A percentile compares a stretch with the other conserved stretches of the same genome.
Conservation (phyloP, 2,329 filamentous ascomycete genomes). For the Diaporthe sp. region DNA sequence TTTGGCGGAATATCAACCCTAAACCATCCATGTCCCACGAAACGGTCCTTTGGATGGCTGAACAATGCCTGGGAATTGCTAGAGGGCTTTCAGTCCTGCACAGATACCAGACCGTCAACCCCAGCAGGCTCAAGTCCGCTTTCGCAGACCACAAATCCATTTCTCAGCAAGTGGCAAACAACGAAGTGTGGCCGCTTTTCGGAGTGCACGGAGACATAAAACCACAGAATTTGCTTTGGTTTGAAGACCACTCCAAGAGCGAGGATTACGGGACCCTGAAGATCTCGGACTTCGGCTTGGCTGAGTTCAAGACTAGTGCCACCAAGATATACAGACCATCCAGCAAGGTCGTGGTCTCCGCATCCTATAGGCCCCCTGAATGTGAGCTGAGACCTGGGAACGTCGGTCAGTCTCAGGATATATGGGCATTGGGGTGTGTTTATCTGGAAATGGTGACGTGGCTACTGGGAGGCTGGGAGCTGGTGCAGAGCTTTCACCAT, state of each 20-base stretch:
- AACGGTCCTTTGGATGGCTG: slow-evolving; percentile 5
- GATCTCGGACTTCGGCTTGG: slow-evolving; percentile 4
- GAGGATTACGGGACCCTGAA: not conserved
- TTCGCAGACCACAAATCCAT: not conserved
- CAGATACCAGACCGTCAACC: not conserved
- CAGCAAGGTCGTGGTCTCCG: not conserved
- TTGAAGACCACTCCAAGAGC: not conserved
- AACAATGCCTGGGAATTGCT: slow-evolving; percentile 9
- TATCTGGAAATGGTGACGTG: slow-evolving; percentile 1
- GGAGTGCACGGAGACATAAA: slow-evolving; percentile 23
- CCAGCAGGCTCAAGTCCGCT: not conserved
- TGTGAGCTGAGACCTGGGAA: not conserved
- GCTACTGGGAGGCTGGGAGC: not conserved
- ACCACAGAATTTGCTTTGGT: slow-evolving; percentile 10
- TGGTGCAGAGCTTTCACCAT: not conserved
- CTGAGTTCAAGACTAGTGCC: not conserved
- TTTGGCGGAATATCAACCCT: slow-evolving; percentile 8
- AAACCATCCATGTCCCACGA: not conserved
- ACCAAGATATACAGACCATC: not conserved
- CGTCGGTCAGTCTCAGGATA: slow-evolving; percentile 19
- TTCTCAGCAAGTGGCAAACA: not conserved
- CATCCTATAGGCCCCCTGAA: not conserved
- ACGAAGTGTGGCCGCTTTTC: not conserved
- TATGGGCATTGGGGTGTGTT: slow-evolving; percentile 18
- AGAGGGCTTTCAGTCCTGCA: not conserved